A percentile compares a stretch with the other conserved stretches of the same genome.
These are phyloP conservation scores for Gentiana dahurica DNA, from an alignment of 257 asterid genomes.

Conservation along the genomic window DNA sequence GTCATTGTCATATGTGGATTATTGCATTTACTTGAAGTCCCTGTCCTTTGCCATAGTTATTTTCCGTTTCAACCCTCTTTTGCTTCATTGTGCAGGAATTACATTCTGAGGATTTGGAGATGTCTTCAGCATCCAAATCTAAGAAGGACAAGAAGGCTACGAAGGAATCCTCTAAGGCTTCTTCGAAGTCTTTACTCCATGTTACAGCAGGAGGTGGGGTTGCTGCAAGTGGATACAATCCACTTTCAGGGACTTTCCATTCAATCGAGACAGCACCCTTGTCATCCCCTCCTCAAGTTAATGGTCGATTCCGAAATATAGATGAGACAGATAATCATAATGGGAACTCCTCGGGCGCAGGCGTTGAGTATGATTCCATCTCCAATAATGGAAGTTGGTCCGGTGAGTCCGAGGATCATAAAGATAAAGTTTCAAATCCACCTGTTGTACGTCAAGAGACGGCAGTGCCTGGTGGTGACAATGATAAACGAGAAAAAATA, in stretches of 20 bases:
- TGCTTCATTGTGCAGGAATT: slow-evolving; percentile 22
- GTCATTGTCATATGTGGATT: neutral
- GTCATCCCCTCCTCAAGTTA: slow-evolving; percentile 38
- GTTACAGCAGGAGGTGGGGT: slow-evolving; percentile 37
- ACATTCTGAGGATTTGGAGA: slow-evolving; percentile 24
- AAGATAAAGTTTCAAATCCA: slow-evolving; percentile 36
- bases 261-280: slow-evolving; percentile 55
- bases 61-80: too few relatives aligned
- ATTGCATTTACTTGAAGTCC: neutral
- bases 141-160: slow-evolving; percentile 71
- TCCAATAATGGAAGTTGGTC: slow-evolving; percentile 96
- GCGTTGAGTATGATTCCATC: slow-evolving; percentile 56
- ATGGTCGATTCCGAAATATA: slow-evolving; percentile 75
- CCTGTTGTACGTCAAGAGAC: slow-evolving; percentile 25
- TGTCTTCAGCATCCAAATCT: slow-evolving; percentile 73
- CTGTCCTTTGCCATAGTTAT: too few relatives aligned
- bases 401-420: slow-evolving; percentile 83
- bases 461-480: slow-evolving; percentile 48
- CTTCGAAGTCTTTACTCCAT: slow-evolving; percentile 56
- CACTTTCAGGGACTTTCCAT: slow-evolving; percentile 64
- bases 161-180: slow-evolving; percentile 56
- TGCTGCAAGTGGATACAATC: slow-evolving; percentile 79
- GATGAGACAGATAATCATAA: slow-evolving; percentile 74
- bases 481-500: slow-evolving; percentile 62
- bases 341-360: slow-evolving; percentile 41